Conservation (phyloP, 1,284 basidiomycete species). For the Coriolopsis trogii region DNA sequence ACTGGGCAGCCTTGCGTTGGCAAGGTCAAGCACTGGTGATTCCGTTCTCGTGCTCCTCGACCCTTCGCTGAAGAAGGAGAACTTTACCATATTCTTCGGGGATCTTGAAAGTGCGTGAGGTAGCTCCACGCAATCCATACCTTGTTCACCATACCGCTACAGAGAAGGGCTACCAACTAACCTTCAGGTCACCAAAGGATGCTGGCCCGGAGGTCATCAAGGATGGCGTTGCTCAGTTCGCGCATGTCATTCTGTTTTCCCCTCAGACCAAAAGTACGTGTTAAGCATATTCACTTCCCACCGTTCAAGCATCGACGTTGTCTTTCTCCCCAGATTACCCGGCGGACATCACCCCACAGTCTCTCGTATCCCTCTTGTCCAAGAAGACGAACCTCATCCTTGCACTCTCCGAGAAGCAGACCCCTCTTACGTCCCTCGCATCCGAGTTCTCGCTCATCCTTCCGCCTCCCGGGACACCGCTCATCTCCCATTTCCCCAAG, state of each 20-base stretch:
- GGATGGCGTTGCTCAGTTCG: slow-evolving; percentile 75
- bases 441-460: slow-evolving; percentile 78
- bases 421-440: slow-evolving; percentile 70
- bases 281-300: too few species aligned
- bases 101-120: slow-evolving; percentile 69
- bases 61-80: slow-evolving; percentile 58
- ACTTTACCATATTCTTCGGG: slow-evolving; percentile 83
- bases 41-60: slow-evolving; percentile 87
- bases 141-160: slow-evolving; percentile 1
- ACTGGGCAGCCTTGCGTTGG: slow-evolving; percentile 42
- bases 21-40: slow-evolving; percentile 82
- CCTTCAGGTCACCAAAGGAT: slow-evolving; percentile 81
- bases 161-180: slow-evolving; percentile 82
- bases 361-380: slow-evolving; percentile 74
- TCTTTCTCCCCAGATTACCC: slow-evolving; percentile 69
- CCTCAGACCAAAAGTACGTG: slow-evolving; percentile 81
- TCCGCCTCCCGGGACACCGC: slow-evolving; percentile 72
- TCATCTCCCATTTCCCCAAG: slow-evolving; percentile 77
- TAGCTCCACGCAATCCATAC: neutral
- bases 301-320: too few species aligned
- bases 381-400: slow-evolving; percentile 85
- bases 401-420: slow-evolving; percentile 76
- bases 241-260: slow-evolving; percentile 84
- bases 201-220: slow-evolving; percentile 65
- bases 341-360: slow-evolving; percentile 82